Evolutionary conservation across 1,139 yeast species (phyloP).

Genomic region (Scheffersomyces lignicola): DNA sequence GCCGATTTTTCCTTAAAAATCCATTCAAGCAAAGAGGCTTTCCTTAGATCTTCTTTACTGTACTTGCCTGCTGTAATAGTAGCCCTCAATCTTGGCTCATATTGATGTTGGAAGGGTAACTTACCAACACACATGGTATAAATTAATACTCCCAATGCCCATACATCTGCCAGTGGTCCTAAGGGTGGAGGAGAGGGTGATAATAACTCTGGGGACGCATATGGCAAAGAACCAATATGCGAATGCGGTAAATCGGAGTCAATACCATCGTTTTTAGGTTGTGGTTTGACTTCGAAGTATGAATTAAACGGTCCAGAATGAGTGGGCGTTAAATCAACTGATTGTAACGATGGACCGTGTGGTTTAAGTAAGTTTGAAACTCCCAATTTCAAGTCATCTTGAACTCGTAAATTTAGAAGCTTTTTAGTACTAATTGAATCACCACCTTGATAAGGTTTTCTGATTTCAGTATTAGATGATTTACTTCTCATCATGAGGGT

Average conservation of each 20-base stretch:
- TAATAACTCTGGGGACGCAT: constrained; percentile 86
- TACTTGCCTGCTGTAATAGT: constrained; percentile 70
- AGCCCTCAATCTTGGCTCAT: constrained; percentile 74
- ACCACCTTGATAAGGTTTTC: constrained; percentile 38
- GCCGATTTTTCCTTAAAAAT: constrained; percentile 18
- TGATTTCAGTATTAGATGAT: constrained; percentile 37
- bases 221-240: constrained; percentile 87
- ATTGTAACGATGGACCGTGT: constrained; percentile 40
- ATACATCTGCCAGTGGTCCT: constrained; percentile 76
- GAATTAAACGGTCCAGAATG: constrained; percentile 16
- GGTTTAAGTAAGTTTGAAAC: constrained; percentile 24
- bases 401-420: constrained; percentile 19
- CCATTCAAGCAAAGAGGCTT: constrained; percentile 32
- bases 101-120: constrained; percentile 80
- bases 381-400: constrained; percentile 38
- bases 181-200: constrained; percentile 66
- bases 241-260: constrained; percentile 54
- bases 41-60: constrained; percentile 43
- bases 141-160: constrained; percentile 85
- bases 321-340: constrained; percentile 34
- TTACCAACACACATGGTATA: constrained; percentile 73
- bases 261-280: constrained; percentile 15
- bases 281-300: constrained; percentile 7
- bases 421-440: constrained; percentile 25
- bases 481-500: constrained; percentile 43